Base-by-base conservation (phyloP, 1,284 basidiomycete genomes). In the Phylloboletellus chloephorus region DNA sequence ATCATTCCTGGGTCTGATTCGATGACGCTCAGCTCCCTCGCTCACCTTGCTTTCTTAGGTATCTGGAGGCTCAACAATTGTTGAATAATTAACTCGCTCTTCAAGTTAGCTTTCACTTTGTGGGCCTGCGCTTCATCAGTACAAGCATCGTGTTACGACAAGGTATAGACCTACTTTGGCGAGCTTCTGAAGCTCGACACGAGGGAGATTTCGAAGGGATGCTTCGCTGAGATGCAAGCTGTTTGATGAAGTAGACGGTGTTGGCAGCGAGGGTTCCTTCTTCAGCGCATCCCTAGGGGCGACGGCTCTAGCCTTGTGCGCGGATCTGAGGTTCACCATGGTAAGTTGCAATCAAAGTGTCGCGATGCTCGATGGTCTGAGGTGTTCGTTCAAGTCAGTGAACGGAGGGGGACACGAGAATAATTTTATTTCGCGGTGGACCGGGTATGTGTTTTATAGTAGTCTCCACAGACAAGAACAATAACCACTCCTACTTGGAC, bases 51-150 rank as follows among this genome's bases (percentile, higher is more conserved):
- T 31, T 16, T 41, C 41, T 52, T 44, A n/a, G 33, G 28, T 17
- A 19, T 20, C 21, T 35, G 40, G 13, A 50, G 24, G 33, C 25
- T 47, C 23, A 32, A 23, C 28, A 61, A 13, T 16, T 44, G 46
- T 38, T 34, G 49, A 13, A 63, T 53, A 16, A 61, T 61, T 7
- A 34, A 9, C 17, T 60, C 52, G 28, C 47, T 61, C 46, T 61
- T 58, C 30, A 41, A 37, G 21, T 61, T 61, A 2, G 51, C 57
- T 20, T 48, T 60, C 4, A 61, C 42, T 15, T 42, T 49, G 32
- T 56, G 33, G 19, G 42, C 46, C 56, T 58, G 26, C 4, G 12
- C 12, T 7, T 30, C 24, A n/a, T 56, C n/a, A 41, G 29, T 17
- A 20, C n/a, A 7, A 13, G 2, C 5, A 4, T 10, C 29, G 11